Evolutionary conservation across 176 grass and related monocot genomes (phyloP).

Genomic region (Bonia amplexicaulis): DNA sequence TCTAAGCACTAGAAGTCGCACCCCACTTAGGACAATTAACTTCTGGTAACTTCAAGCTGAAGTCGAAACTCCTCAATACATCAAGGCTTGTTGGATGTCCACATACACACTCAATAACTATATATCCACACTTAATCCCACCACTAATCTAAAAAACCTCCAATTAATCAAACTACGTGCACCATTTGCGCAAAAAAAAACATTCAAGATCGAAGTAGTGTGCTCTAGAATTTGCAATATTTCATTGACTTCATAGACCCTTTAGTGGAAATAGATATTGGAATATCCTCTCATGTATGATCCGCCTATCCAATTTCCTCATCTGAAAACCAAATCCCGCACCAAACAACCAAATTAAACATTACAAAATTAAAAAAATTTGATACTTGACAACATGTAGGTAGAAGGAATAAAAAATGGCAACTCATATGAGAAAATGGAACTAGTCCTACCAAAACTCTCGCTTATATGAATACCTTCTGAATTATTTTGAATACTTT

Average conservation of each 20-base stretch:
- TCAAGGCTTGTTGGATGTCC: background rate
- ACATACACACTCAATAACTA: background rate
- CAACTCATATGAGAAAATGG: background rate
- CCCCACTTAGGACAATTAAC: background rate
- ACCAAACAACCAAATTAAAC: background rate
- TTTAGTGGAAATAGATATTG: background rate
- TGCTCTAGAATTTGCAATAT: background rate
- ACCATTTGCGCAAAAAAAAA: background rate
- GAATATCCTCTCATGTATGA: background rate
- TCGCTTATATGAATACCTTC: background rate
- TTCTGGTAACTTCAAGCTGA: background rate
- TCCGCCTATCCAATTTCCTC: background rate
- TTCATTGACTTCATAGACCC: background rate
- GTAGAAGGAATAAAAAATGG: background rate
- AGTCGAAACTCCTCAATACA: background rate
- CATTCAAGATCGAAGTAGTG: background rate
- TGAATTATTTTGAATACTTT: background rate
- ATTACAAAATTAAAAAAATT: background rate
- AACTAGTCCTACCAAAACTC: background rate
- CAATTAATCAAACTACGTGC: background rate
- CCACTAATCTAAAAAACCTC: background rate
- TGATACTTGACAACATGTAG: background rate
- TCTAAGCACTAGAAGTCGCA: background rate
- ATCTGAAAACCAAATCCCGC: background rate
- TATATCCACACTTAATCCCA: background rate